Evolutionary conservation across 495 filamentous ascomycete genomes (phyloP), one percentile per base, ranked within the genome.

Genomic region (Penicillium waksmanii): DNA sequence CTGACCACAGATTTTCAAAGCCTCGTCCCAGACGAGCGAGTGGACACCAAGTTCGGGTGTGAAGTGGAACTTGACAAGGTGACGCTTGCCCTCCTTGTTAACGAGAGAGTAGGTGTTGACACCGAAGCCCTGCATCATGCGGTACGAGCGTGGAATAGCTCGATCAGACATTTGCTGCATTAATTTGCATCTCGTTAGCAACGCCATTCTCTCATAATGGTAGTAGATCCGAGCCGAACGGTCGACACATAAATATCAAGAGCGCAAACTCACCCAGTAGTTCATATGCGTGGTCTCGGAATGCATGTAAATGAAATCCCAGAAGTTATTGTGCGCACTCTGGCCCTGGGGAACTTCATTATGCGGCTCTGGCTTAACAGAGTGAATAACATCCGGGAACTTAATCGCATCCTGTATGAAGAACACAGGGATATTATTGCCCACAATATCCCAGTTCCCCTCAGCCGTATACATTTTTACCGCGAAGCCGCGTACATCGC

Each of bases 71-170:
- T 96, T 96, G 70, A 95, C 90, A 65, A 93, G 92, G 53, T 83
- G 76, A 12, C 87, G 82, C 66, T 90, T 84, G 19, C 88, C 89
- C 53, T 89, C 77, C 47, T 80, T 82, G 61, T 95, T 94, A 53
- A 84, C 76, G 2, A 96, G 77, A 2, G 83, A 88, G 68, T 81
- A 96, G 0, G 92, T 95, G 68, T 96, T 93, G 56, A 96, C 92
- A 44, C 92, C 91, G 59, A 95, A 96, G 0, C 92, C 92, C 67
- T 96, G 89, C 89, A 96, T 94, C 90, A 94, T 95, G 23, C 87
- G 87, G 66, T 79, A 91, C 3, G 88, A 92, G 5, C 91, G 84
- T 18, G 92, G 92, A 54, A 94, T 94, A 33, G 80, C 85, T 12
- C 90, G 84, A 67, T 96, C 92, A 43, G 82, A 87, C 88, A 90